These are phyloP conservation scores for Tripterygium wilfordii DNA, from an alignment of 177 flowering plant species.

Conservation along the genomic window DNA sequence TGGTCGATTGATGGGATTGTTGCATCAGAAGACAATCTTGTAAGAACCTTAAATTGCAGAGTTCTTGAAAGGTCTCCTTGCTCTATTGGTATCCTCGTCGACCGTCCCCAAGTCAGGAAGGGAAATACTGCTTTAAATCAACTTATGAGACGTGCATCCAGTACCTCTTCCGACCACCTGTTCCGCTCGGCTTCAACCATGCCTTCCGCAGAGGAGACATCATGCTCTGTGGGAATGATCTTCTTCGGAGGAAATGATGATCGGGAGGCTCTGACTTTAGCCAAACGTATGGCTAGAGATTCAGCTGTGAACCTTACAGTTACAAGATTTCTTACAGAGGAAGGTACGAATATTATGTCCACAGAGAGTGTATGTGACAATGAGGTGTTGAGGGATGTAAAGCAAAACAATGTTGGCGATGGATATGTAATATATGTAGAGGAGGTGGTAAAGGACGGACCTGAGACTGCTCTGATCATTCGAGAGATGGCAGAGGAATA, in stretches of 20 bases:
- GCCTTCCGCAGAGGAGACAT: too few species aligned
- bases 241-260: constrained; percentile 49
- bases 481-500: constrained; percentile 6
- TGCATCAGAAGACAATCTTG: constrained; percentile 6
- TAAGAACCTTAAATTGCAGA: constrained; percentile 22
- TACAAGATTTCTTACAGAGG: not conserved
- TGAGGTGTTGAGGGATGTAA: not conserved
- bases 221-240: constrained; percentile 13
- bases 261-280: constrained; percentile 28
- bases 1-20: constrained; percentile 16
- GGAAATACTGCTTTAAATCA: too few species aligned
- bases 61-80: constrained; percentile 43
- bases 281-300: constrained; percentile 18
- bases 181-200: too few species aligned
- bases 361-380: not conserved
- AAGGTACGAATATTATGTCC: not conserved
- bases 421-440: constrained; percentile 8
- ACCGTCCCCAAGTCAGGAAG: constrained; percentile 5
- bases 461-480: not conserved
- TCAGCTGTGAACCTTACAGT: constrained; percentile 15
- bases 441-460: constrained; percentile 13
- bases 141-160: too few species aligned
- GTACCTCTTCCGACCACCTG: too few species aligned
- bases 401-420: not conserved
- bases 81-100: constrained; percentile 41